A percentile compares a stretch with the other conserved stretches of the same genome.
phyloP scores from a whole-genome alignment of 2,329 filamentous ascomycete species.

The Plenodomus lindquistii region DNA sequence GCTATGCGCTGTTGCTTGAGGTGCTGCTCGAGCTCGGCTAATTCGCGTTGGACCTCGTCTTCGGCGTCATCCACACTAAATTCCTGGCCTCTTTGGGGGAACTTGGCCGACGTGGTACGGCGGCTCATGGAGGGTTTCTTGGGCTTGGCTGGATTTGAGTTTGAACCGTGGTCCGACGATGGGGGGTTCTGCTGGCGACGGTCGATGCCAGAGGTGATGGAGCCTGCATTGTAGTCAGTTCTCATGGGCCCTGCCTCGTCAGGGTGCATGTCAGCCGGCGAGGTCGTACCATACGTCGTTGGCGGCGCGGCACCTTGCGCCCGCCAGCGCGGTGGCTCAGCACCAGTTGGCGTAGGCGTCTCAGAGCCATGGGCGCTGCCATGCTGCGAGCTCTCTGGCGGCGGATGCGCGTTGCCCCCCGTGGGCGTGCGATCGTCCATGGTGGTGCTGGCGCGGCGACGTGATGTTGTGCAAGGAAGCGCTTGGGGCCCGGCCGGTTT shows the following conservation, averaged over 20 bases:
- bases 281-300: conserved; percentile 40
- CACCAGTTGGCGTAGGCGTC: conserved; percentile 22
- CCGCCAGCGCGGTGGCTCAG: conserved; percentile 37
- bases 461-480: conserved; percentile 12
- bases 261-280: not conserved
- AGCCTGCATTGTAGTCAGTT: conserved; percentile 29
- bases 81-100: conserved; percentile 78
- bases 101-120: conserved; percentile 73
- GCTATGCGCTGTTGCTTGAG: conserved; percentile 25
- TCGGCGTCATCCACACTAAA: conserved; percentile 92
- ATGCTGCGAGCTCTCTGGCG: conserved; percentile 27
- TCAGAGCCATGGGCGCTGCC: conserved; percentile 31
- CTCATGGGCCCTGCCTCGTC: not conserved
- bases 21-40: conserved; percentile 43
- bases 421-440: conserved; percentile 39
- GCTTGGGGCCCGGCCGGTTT: not conserved
- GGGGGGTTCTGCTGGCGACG: conserved; percentile 29
- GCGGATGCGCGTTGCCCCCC: conserved; percentile 26
- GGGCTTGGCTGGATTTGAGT: conserved; percentile 40
- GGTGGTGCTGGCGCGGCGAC: conserved; percentile 15
- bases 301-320: conserved; percentile 31
- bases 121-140: conserved; percentile 75
- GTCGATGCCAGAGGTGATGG: conserved; percentile 40
- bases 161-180: conserved; percentile 22
- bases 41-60: conserved; percentile 75